A percentile compares a stretch with the other conserved stretches of the same genome.
These are phyloP conservation scores for Trapa bicornis DNA, from an alignment of 345 rosid species.

Conservation along the genomic window DNA sequence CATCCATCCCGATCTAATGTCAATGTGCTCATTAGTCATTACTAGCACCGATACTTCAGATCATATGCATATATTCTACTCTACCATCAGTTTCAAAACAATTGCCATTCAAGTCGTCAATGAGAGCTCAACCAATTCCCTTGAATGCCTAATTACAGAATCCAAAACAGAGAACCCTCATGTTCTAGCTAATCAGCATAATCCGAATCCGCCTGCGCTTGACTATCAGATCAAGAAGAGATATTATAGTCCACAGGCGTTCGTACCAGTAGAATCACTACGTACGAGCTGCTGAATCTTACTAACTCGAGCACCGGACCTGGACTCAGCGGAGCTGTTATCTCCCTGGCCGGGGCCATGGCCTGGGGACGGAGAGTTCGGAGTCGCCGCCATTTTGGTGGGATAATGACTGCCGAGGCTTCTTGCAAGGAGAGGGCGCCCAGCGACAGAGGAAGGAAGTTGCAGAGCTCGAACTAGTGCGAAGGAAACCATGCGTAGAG, in stretches of 20 bases:
- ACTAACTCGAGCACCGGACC: neutral
- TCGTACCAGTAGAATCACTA: constrained; percentile 2
- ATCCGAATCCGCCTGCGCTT: neutral
- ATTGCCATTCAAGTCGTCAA: neutral
- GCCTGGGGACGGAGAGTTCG: neutral
- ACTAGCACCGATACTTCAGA: neutral
- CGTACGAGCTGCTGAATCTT: neutral
- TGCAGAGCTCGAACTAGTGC: neutral
- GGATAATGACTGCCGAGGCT: neutral
- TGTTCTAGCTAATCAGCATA: neutral
- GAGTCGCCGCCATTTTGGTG: neutral
- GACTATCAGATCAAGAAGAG: neutral
- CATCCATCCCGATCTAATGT: neutral
- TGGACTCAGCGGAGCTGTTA: neutral
- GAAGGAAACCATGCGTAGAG: neutral
- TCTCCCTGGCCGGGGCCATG: neutral
- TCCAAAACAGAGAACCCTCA: neutral
- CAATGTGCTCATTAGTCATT: neutral
- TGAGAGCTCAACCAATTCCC: neutral
- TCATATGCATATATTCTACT: neutral
- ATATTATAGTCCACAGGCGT: neutral
- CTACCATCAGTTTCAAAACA: neutral
- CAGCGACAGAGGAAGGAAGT: neutral
- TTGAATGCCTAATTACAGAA: neutral
- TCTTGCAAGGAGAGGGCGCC: neutral